Evolutionary conservation across 331 rosid species (phyloP).

Genomic region (Quercus tomentella): DNA sequence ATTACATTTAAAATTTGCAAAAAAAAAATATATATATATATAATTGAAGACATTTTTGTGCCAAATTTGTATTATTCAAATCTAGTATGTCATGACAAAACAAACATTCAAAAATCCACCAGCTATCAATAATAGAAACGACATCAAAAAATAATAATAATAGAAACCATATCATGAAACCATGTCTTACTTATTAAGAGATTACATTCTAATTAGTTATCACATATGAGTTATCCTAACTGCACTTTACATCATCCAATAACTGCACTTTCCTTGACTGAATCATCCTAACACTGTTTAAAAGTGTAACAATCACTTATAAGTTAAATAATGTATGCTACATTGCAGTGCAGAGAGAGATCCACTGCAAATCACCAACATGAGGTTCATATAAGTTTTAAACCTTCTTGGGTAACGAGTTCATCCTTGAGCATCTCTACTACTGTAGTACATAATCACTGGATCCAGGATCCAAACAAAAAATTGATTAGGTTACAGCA

Average conservation of each 20-base stretch:
- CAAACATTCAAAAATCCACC: too few relatives aligned
- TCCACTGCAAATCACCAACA: neutral
- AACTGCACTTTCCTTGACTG: neutral
- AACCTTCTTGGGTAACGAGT: slow-evolving; percentile 25
- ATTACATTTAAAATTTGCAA: too few relatives aligned
- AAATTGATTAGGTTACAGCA: neutral
- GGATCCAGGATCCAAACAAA: slow-evolving; percentile 9
- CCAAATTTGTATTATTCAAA: neutral
- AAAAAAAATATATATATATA: too few relatives aligned
- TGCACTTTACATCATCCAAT: neutral
- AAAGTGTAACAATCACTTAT: slow-evolving; percentile 15
- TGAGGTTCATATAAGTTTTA: neutral
- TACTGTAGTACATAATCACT: slow-evolving; percentile 15
- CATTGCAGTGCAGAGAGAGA: slow-evolving; percentile 5
- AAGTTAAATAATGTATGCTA: neutral
- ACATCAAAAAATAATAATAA: too few relatives aligned
- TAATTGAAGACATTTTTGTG: neutral
- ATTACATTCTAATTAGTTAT: slow-evolving; percentile 7
- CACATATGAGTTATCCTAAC: neutral
- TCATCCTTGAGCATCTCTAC: slow-evolving; percentile 14
- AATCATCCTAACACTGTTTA: slow-evolving; percentile 10
- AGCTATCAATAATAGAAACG: neutral
- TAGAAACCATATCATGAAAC: neutral
- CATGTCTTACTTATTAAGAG: neutral
- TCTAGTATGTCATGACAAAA: neutral